Conservation (phyloP, 176 grass and related monocot genomes). For the Triticum monococcum region DNA sequence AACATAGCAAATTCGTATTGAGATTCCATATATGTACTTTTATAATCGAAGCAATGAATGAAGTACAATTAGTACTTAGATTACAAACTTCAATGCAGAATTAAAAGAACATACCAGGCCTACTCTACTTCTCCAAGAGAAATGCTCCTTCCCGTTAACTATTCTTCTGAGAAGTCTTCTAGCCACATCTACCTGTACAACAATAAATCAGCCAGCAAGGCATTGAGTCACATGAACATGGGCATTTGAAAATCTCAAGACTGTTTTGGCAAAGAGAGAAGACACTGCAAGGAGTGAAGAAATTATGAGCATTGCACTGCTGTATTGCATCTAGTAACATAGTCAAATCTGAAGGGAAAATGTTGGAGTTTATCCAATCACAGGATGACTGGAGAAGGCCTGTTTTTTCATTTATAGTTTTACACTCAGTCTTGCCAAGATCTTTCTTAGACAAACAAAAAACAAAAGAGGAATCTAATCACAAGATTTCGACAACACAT, state of each 20-base stretch:
- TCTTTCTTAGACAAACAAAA: background rate
- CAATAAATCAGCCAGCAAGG: slow-evolving; percentile 3
- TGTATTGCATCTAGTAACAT: background rate
- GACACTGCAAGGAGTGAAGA: background rate
- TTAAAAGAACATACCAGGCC: slow-evolving; percentile 64
- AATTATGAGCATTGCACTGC: background rate
- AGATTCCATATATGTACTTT: background rate
- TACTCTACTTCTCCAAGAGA: slow-evolving; percentile 95
- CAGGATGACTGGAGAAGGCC: background rate
- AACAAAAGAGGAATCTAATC: background rate
- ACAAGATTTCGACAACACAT: background rate
- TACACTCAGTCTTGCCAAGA: background rate
- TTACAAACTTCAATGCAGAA: background rate
- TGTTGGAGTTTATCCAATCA: background rate
- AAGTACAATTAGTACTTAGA: background rate
- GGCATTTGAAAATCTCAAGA: slow-evolving; percentile 25
- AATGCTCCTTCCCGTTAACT: slow-evolving; percentile 55
- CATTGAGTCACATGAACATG: slow-evolving; percentile 13
- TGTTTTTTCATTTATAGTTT: background rate
- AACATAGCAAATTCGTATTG: background rate
- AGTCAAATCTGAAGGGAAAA: slow-evolving; percentile 1
- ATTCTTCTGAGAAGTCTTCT: slow-evolving; percentile 74
- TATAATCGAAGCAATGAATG: background rate
- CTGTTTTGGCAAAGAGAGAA: background rate
- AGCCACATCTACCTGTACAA: slow-evolving; percentile 76